Conservation (phyloP, 805 yeast genomes). For the Metschnikowia santaceciliae region DNA sequence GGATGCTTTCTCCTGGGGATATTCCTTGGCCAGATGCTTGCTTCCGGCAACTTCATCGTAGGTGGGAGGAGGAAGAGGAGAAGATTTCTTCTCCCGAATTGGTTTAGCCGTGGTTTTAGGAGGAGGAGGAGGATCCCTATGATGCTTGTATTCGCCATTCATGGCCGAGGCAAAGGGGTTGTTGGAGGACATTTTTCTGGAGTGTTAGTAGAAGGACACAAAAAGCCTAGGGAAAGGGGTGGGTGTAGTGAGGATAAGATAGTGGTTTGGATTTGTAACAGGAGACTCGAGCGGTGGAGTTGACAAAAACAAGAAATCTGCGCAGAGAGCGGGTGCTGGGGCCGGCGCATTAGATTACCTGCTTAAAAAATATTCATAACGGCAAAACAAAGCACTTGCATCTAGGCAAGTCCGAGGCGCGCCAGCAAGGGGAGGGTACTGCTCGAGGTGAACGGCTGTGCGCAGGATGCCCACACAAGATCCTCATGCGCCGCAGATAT, state of each 20-base stretch:
- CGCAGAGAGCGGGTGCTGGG: conserved; percentile 1
- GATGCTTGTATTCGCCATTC: conserved; percentile 33
- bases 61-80: conserved; percentile 54
- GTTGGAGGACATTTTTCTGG: conserved; percentile 40
- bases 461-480: background rate
- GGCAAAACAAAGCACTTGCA: conserved; percentile 4
- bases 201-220: conserved; percentile 7
- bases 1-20: conserved; percentile 50
- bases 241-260: background rate
- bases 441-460: conserved; percentile 1
- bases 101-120: conserved; percentile 16
- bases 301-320: conserved; percentile 1
- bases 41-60: conserved; percentile 67
- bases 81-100: conserved; percentile 18
- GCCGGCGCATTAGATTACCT: conserved; percentile 2
- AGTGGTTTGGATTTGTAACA: background rate
- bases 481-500: background rate
- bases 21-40: conserved; percentile 37
- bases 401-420: conserved; percentile 5
- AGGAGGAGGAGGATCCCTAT: conserved; percentile 34
- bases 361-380: conserved; percentile 3
- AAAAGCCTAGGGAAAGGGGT: background rate
- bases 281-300: background rate
- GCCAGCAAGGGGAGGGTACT: conserved; percentile 3
- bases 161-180: conserved; percentile 53